Percentiles rank a stretch among this genome's conserved stretches.
Evolutionary conservation across 176 grass and related monocot genomes (phyloP).

Genomic region (Dendrocalamus sinicus): DNA sequence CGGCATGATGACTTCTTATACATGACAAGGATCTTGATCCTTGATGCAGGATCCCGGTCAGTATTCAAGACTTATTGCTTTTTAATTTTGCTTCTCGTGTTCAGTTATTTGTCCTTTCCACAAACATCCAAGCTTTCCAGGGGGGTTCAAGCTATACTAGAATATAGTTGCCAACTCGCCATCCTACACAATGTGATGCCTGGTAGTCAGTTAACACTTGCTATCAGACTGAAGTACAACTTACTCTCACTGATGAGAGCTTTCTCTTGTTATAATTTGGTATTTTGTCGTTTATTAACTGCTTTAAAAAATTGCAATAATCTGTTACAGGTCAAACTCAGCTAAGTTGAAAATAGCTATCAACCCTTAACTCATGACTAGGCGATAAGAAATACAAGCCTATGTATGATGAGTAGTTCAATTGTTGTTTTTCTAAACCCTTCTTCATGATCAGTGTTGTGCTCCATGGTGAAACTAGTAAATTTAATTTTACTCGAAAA

Average conservation of each 20-base stretch:
- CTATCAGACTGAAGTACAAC: not conserved
- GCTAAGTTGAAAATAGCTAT: not conserved
- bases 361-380: not conserved
- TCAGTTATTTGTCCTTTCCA: not conserved
- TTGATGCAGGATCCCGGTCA: not conserved
- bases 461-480: not conserved
- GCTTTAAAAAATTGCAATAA: too few relatives aligned
- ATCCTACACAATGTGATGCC: not conserved
- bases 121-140: not conserved
- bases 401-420: not conserved
- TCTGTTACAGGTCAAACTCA: not conserved
- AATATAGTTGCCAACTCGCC: not conserved
- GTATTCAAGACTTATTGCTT: not conserved
- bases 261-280: too few relatives aligned
- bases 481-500: too few relatives aligned
- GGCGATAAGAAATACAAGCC: not conserved
- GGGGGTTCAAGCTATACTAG: not conserved
- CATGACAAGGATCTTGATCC: slow-evolving; percentile 13
- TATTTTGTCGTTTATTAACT: too few relatives aligned
- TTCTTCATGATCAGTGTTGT: not conserved
- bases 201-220: not conserved
- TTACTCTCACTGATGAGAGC: too few relatives aligned
- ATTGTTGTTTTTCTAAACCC: too few relatives aligned
- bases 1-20: not conserved
- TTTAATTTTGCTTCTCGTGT: not conserved